Percentiles rank a stretch among this genome's conserved stretches.
Evolutionary conservation across 441 rosid genomes (phyloP).

Genomic region (Lepidium campestre): DNA sequence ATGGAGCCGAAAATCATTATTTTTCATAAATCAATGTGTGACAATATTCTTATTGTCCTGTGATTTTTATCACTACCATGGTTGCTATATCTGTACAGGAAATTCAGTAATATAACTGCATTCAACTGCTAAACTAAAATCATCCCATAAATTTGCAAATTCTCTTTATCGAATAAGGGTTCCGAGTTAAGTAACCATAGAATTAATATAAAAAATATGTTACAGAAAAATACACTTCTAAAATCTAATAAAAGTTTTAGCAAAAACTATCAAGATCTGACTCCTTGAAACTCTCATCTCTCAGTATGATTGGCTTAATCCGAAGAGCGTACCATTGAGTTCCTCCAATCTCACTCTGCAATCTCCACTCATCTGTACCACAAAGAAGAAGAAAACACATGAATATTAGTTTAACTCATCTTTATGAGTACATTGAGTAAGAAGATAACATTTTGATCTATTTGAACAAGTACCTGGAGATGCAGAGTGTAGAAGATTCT

Average conservation of each 20-base stretch:
- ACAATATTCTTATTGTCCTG: conserved; percentile 20
- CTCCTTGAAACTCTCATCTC: conserved; percentile 16
- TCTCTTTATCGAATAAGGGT: conserved; percentile 7
- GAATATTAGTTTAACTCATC: background rate
- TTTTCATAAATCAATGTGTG: conserved; percentile 17
- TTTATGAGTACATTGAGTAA: background rate
- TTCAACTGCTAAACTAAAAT: conserved; percentile 12
- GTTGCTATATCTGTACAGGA: conserved; percentile 27
- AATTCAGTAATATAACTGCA: conserved; percentile 36
- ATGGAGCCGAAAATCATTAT: background rate
- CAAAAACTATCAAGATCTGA: background rate
- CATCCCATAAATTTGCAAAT: conserved; percentile 1
- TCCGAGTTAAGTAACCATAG: conserved; percentile 10
- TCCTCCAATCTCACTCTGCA: conserved; percentile 14
- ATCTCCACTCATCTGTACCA: conserved; percentile 11
- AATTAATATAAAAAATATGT: conserved; percentile 1
- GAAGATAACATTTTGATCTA: background rate
- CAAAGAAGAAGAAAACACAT: background rate
- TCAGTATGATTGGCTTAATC: conserved; percentile 19
- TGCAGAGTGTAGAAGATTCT: conserved; percentile 22
- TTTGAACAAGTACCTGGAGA: conserved; percentile 20
- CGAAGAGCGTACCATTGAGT: conserved; percentile 10
- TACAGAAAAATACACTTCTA: conserved; percentile 1
- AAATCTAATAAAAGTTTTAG: background rate
- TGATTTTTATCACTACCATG: conserved; percentile 23